phyloP scores from a whole-genome alignment of 2,329 filamentous ascomycete species.

The Pseudogymnoascus sp. region DNA sequence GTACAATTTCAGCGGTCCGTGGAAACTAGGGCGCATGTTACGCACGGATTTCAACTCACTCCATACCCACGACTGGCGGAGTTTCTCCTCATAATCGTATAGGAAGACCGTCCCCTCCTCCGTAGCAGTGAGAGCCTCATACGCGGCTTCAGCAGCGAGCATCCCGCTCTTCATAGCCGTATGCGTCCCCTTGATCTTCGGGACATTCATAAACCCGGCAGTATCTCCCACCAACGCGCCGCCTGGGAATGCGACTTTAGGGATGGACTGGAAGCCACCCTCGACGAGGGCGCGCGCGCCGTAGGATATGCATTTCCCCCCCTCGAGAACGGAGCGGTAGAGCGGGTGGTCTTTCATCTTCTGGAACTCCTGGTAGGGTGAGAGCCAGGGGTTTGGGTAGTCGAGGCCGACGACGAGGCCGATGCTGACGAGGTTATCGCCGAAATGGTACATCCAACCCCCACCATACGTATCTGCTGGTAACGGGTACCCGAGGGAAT shows the following conservation, averaged over 20 bases:
- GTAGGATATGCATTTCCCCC: slow-evolving; percentile 95
- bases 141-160: slow-evolving; percentile 88
- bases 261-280: slow-evolving; percentile 95
- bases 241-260: slow-evolving; percentile 92
- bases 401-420: slow-evolving; percentile 89
- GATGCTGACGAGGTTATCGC: slow-evolving; percentile 88
- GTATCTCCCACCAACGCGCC: slow-evolving; percentile 94
- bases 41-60: slow-evolving; percentile 89
- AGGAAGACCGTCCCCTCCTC: slow-evolving; percentile 72
- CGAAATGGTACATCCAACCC: slow-evolving; percentile 99
- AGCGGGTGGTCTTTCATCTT: slow-evolving; percentile 98
- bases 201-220: slow-evolving; percentile 92
- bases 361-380: slow-evolving; percentile 93
- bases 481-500: slow-evolving; percentile 89
- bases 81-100: slow-evolving; percentile 84
- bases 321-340: slow-evolving; percentile 78
- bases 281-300: slow-evolving; percentile 86
- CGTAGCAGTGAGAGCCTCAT: slow-evolving; percentile 55
- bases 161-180: slow-evolving; percentile 97
- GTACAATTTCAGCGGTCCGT: slow-evolving; percentile 75
- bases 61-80: slow-evolving; percentile 84
- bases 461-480: slow-evolving; percentile 87
- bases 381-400: slow-evolving; percentile 94
- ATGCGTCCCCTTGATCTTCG: slow-evolving; percentile 97
- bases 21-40: slow-evolving; percentile 96